phyloP scores from a whole-genome alignment of 805 yeast species.

The Spencermartinsiella europaea region DNA sequence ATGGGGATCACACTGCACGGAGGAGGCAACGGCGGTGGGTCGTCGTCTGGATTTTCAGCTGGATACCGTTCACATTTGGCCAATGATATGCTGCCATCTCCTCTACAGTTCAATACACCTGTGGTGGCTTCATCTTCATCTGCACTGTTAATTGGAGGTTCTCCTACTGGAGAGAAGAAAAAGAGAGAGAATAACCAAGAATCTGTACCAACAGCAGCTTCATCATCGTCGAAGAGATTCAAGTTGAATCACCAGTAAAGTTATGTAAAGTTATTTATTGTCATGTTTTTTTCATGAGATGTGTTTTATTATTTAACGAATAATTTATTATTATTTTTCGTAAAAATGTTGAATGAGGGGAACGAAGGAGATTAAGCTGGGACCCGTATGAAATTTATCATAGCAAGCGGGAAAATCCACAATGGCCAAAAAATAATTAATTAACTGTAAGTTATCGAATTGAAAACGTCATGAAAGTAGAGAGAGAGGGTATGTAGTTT shows the following conservation, averaged over 20 bases:
- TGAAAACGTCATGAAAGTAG: no score
- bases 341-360: no score
- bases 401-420: no score
- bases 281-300: no score
- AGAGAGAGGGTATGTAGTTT: no score
- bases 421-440: no score
- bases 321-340: no score
- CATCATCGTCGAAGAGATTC: neutral
- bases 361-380: no score
- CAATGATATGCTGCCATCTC: conserved; percentile 26
- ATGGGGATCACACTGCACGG: neutral
- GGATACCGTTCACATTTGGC: conserved; percentile 12
- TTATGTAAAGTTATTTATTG: neutral
- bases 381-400: no score
- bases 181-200: neutral
- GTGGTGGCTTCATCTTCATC: conserved; percentile 13
- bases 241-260: neutral
- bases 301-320: no score
- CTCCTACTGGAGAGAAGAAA: neutral
- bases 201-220: neutral
- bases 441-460: no score
- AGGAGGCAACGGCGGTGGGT: conserved; percentile 16
- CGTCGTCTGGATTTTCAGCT: conserved; percentile 11
- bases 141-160: neutral
- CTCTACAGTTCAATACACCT: conserved; percentile 28